Percentiles rank a stretch among this genome's conserved stretches.
Evolutionary conservation across 805 yeast species (phyloP).

Genomic region (Yarrowia osloensis): DNA sequence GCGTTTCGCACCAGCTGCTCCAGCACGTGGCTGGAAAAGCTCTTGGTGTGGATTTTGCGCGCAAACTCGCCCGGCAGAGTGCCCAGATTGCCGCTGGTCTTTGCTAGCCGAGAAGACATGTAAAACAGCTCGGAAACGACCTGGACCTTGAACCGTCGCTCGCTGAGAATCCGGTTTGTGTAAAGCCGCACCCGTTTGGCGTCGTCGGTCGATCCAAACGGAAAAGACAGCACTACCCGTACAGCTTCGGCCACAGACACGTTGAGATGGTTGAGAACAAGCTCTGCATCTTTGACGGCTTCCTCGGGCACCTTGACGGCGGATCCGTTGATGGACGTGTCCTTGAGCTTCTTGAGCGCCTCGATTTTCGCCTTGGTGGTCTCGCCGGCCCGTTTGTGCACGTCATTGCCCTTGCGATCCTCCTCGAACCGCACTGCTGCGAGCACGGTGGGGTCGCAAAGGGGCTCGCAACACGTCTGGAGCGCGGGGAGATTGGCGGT

Average conservation of each 20-base stretch:
- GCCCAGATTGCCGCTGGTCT: neutral
- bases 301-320: neutral
- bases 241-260: slow-evolving; percentile 10
- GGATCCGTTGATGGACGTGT: neutral
- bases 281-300: slow-evolving; percentile 8
- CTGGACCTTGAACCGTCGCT: slow-evolving; percentile 16
- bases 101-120: neutral
- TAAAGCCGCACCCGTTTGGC: slow-evolving; percentile 4
- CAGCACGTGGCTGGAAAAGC: neutral
- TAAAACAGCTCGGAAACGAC: slow-evolving; percentile 2
- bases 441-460: slow-evolving; percentile 9
- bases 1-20: neutral
- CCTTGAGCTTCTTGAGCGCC: slow-evolving; percentile 4
- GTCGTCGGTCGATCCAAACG: slow-evolving; percentile 1
- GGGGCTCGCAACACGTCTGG: slow-evolving; percentile 1
- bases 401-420: slow-evolving; percentile 25
- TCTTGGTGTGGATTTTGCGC: neutral
- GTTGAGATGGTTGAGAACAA: slow-evolving; percentile 14
- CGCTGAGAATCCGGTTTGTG: slow-evolving; percentile 1
- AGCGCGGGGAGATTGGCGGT: slow-evolving; percentile 11
- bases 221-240: slow-evolving; percentile 6
- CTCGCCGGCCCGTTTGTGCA: slow-evolving; percentile 9
- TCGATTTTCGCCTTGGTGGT: slow-evolving; percentile 13
- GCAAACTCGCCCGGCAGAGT: neutral
- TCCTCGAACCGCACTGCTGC: slow-evolving; percentile 19